Conservation (phyloP, 2,329 filamentous ascomycete genomes). For the Myriosclerotinia scirpicola region DNA sequence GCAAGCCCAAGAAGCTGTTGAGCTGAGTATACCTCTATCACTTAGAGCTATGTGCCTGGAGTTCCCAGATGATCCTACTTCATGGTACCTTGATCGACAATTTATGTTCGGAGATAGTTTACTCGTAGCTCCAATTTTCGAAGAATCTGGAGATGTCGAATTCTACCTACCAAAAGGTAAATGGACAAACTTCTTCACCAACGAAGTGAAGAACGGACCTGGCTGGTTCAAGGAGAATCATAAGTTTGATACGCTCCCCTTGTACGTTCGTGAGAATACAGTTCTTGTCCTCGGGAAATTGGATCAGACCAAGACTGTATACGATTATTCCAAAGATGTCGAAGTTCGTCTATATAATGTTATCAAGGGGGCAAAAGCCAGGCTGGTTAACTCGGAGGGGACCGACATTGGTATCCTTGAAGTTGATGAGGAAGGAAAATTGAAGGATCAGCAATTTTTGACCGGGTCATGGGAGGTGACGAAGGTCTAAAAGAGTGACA, state of each 20-base stretch:
- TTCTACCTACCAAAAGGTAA: constrained; percentile 56
- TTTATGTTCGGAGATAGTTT: constrained; percentile 61
- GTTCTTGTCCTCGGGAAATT: constrained; percentile 39
- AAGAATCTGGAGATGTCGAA: constrained; percentile 54
- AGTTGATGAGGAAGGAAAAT: constrained; percentile 44
- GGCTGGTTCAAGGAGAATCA: constrained; percentile 50
- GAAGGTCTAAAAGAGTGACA: not conserved
- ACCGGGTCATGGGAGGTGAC: constrained; percentile 41
- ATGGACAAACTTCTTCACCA: constrained; percentile 52
- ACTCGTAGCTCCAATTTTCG: constrained; percentile 58
- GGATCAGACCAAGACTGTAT: constrained; percentile 37
- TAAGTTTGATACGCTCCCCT: constrained; percentile 48
- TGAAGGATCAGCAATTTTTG: constrained; percentile 45
- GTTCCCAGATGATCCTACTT: constrained; percentile 59
- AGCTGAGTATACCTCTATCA: constrained; percentile 52
- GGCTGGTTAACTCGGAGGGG: constrained; percentile 48
- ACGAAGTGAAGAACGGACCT: constrained; percentile 44
- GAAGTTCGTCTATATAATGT: constrained; percentile 51
- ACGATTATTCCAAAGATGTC: constrained; percentile 37
- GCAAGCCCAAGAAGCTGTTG: constrained; percentile 51
- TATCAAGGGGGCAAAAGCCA: constrained; percentile 45
- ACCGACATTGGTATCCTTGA: constrained; percentile 45
- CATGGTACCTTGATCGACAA: constrained; percentile 57
- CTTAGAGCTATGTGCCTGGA: constrained; percentile 60
- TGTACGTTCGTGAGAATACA: constrained; percentile 46